These are phyloP conservation scores for Ustilago lituana DNA, from an alignment of 1,284 basidiomycete species.

Conservation along the genomic window DNA sequence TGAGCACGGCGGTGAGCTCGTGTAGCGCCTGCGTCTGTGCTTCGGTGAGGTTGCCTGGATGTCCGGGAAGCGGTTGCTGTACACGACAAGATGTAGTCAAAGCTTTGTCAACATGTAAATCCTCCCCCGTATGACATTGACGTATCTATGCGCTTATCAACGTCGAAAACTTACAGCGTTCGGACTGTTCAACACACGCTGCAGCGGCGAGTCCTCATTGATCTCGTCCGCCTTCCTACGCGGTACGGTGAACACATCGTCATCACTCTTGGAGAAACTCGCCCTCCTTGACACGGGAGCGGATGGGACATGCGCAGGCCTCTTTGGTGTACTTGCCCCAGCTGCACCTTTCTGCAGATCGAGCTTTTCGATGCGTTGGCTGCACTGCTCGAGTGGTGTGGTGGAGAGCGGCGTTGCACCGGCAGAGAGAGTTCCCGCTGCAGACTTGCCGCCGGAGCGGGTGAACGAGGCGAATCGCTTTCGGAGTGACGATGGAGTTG, in stretches of 20 bases:
- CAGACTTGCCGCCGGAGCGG: constrained; percentile 28
- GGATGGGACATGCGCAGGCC: constrained; percentile 6
- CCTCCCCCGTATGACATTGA: too few species aligned
- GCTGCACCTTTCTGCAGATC: constrained; percentile 16
- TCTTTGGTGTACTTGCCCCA: not conserved
- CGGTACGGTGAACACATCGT: constrained; percentile 11
- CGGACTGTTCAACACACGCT: constrained; percentile 14
- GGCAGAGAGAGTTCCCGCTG: constrained; percentile 7
- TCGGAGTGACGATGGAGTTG: constrained; percentile 17
- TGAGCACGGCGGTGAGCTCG: constrained; percentile 30
- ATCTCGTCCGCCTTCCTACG: constrained; percentile 7
- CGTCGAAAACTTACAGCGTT: too few species aligned
- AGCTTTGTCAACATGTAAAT: too few species aligned
- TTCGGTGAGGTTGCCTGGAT: constrained; percentile 56
- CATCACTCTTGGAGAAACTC: constrained; percentile 4
- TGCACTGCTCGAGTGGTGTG: constrained; percentile 10
- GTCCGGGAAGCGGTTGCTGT: constrained; percentile 50
- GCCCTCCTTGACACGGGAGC: constrained; percentile 9
- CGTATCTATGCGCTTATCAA: too few species aligned
- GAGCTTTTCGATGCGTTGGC: constrained; percentile 16
- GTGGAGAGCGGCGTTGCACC: constrained; percentile 9
- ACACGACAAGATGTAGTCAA: too few species aligned
- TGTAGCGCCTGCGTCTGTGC: constrained; percentile 51
- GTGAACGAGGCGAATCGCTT: constrained; percentile 37
- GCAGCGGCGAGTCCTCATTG: constrained; percentile 31